Conservation (phyloP, 345 rosid species). For the Nephelium lappaceum region DNA sequence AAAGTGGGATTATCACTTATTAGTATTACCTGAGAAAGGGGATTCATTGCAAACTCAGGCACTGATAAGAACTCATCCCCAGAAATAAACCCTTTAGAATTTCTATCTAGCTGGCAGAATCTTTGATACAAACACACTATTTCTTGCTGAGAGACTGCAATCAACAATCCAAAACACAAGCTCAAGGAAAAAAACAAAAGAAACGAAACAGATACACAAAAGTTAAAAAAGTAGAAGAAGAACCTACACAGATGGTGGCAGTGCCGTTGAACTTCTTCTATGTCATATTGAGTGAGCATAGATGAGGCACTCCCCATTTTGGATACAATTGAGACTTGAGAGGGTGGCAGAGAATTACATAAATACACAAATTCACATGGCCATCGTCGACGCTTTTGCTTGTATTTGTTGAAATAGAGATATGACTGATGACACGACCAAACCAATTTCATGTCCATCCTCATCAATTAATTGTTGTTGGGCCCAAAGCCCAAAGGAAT, state of each 20-base stretch:
- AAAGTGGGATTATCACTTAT: no score
- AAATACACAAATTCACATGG: not conserved
- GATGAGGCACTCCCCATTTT: slow-evolving; percentile 73
- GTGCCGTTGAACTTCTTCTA: slow-evolving; percentile 71
- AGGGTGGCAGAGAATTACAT: not conserved
- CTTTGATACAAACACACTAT: slow-evolving; percentile 72
- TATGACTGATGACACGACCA: no score
- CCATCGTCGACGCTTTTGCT: not conserved
- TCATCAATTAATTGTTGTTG: no score
- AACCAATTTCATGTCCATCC: no score
- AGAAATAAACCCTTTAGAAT: slow-evolving; percentile 74
- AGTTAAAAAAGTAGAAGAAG: not conserved
- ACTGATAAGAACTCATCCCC: slow-evolving; percentile 75
- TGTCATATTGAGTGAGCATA: slow-evolving; percentile 73
- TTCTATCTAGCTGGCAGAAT: slow-evolving; percentile 82
- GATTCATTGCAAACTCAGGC: slow-evolving; percentile 87
- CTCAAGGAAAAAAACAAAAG: not conserved
- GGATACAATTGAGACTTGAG: no score
- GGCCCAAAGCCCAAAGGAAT: no score
- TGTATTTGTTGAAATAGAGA: no score
- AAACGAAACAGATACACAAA: not conserved
- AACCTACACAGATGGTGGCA: slow-evolving; percentile 58
- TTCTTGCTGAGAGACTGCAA: slow-evolving; percentile 71
- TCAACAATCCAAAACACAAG: slow-evolving; percentile 9
- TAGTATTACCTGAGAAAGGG: slow-evolving; percentile 59